A percentile compares a stretch with the other conserved stretches of the same genome.
Conservation (phyloP, 2,329 filamentous ascomycete genomes). For the Fusarium brevicatenulatum region DNA sequence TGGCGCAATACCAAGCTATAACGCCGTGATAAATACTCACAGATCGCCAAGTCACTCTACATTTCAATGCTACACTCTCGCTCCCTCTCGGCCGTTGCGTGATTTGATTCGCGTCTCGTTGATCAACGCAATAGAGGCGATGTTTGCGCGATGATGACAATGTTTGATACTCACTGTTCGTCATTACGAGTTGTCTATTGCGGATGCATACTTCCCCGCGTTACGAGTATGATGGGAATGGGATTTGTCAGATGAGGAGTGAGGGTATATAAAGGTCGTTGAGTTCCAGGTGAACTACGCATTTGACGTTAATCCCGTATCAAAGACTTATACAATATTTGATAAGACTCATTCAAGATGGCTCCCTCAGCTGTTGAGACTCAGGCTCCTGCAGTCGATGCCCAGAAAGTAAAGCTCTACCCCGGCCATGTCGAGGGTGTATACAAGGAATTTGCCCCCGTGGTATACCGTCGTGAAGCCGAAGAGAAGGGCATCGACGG, state of each 20-base stretch:
- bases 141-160: conserved; percentile 24
- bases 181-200: conserved; percentile 15
- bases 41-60: not conserved
- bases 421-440: conserved; percentile 40
- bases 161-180: not conserved
- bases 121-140: conserved; percentile 11
- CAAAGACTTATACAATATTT: not conserved
- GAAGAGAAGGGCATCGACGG: conserved; percentile 38
- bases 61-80: not conserved
- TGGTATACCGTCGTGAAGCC: conserved; percentile 29
- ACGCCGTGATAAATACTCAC: not conserved
- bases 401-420: conserved; percentile 43
- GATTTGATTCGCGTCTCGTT: conserved; percentile 17
- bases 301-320: not conserved
- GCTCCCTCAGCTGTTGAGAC: conserved; percentile 43
- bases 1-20: conserved; percentile 34
- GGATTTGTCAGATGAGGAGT: not conserved
- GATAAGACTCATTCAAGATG: conserved; percentile 16
- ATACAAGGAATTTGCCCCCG: conserved; percentile 41
- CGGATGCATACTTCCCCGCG: conserved; percentile 24
- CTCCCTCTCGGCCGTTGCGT: conserved; percentile 31
- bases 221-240: not conserved
- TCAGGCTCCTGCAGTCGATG: conserved; percentile 15
- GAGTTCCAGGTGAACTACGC: not conserved
- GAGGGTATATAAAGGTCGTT: conserved; percentile 28